Evolutionary conservation across 495 filamentous ascomycete genomes (phyloP), one percentile per base, ranked within the genome.

Genomic region (Penicillium pulvis): DNA sequence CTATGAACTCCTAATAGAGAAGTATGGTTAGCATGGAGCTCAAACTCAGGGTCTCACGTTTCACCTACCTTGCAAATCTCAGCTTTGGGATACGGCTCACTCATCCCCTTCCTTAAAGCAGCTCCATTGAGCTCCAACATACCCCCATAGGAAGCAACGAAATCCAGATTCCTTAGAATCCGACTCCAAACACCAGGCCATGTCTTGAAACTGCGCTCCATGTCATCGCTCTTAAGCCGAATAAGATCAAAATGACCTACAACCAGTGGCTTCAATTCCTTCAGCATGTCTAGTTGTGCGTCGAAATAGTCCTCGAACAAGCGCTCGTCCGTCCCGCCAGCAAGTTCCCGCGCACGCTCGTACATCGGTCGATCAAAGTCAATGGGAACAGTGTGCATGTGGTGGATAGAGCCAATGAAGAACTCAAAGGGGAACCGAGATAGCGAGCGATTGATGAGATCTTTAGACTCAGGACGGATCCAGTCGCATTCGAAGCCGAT

Each of bases 171-270:
- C 50, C 92, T 79, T 50, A 81, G 55, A 2, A 93, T 80, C 67
- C 77, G 83, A 59, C 78, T 69, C 93, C 93, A 96, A 4, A 97
- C 90, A 0, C 72, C 75, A 7, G 72, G 74, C 69, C 78, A 83
- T 36, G 57, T 56, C 55, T 59, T 76, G 50, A 93, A 77, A 53
- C 82, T 82, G 44, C 79, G 68, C 58, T 85, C 80, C 6, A 85
- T 85, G 28, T 89, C 79, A 60, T 86, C 81, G 62, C 87, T 90
- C 67, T 90, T 83, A 60, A 98, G 72, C 39, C 93, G 75, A 56
- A 98, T 90, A 33, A 98, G 76, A 75, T 98, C 94, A 72, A 97
- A 95, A 72, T 98, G 94, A 11, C 92, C 94, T 17, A 98, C 87
- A 16, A 98, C 83, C 10, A 84, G 82, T 39, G 95, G 95, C 68